phyloP scores from a whole-genome alignment of 2,329 filamentous ascomycete species.

The Didymella glomerata region DNA sequence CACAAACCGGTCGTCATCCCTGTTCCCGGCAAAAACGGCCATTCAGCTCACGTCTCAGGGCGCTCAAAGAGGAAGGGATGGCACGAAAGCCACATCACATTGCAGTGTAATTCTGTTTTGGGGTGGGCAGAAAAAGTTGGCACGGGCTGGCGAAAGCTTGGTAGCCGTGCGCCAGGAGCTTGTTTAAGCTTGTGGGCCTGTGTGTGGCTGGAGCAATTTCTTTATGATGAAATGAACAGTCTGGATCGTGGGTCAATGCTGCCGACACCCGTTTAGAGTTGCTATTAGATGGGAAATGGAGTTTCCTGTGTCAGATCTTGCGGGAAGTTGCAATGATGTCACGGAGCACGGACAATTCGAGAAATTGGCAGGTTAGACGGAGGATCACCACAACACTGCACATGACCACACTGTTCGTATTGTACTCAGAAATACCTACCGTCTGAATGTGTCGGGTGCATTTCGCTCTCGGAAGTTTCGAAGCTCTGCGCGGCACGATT shows the following conservation, averaged over 20 bases:
- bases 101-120: conserved; percentile 10
- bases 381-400: conserved; percentile 1
- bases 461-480: background rate
- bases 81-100: conserved; percentile 18
- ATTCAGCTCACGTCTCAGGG: conserved; percentile 10
- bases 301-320: background rate
- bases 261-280: conserved; percentile 15
- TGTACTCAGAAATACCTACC: background rate
- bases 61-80: conserved; percentile 17
- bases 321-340: conserved; percentile 5
- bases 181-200: conserved; percentile 23
- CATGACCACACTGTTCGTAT: background rate
- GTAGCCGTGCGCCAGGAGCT: conserved; percentile 26
- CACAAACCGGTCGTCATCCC: conserved; percentile 44
- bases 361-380: background rate
- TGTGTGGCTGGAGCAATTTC: conserved; percentile 32
- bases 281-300: conserved; percentile 1
- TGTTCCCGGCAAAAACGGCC: conserved; percentile 24
- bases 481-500: background rate
- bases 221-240: conserved; percentile 22
- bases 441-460: too few species aligned
- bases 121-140: conserved; percentile 18
- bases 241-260: conserved; percentile 14
- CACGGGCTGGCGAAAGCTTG: conserved; percentile 34
- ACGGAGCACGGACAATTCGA: background rate